Conservation (phyloP, 176 grass and related monocot genomes). For the Otatea glauca region DNA sequence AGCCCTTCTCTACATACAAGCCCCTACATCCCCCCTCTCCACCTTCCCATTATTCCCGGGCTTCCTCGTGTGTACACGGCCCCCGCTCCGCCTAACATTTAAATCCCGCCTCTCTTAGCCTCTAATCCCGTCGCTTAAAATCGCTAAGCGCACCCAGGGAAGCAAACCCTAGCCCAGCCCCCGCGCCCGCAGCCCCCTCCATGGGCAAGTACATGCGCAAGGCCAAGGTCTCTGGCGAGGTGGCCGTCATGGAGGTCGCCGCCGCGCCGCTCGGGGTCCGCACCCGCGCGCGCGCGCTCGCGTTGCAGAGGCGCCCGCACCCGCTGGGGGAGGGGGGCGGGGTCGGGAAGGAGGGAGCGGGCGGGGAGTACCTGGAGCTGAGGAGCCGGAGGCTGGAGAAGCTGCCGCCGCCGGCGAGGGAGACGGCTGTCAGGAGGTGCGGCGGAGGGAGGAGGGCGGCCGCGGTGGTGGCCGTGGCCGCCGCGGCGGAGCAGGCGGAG, state of each 20-base stretch:
- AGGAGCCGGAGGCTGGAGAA: slow-evolving; percentile 78
- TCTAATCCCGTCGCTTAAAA: slow-evolving; percentile 5
- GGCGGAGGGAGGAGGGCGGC: not conserved
- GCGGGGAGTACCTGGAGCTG: slow-evolving; percentile 60
- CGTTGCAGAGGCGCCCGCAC: slow-evolving; percentile 36
- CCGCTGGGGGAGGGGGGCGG: not conserved
- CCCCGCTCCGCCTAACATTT: slow-evolving; percentile 20
- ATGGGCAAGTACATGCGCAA: slow-evolving; percentile 93
- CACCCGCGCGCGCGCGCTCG: slow-evolving; percentile 59
- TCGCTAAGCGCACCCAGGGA: not conserved
- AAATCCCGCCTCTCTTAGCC: not conserved
- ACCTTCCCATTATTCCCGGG: not conserved
- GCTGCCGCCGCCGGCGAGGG: not conserved
- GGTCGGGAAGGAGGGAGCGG: not conserved
- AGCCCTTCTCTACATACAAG: not conserved
- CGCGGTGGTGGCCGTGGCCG: not conserved
- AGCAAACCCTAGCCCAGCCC: not conserved
- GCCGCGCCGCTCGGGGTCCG: slow-evolving; percentile 54
- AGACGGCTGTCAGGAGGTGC: not conserved
- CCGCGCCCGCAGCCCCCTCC: not conserved
- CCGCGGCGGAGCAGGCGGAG: not conserved
- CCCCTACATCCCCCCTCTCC: not conserved
- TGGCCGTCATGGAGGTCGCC: slow-evolving; percentile 63
- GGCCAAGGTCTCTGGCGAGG: slow-evolving; percentile 63
- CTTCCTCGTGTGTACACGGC: slow-evolving; percentile 27